Evolutionary conservation across 495 filamentous ascomycete species (phyloP).

Genomic region (Neurospora intermedia): DNA sequence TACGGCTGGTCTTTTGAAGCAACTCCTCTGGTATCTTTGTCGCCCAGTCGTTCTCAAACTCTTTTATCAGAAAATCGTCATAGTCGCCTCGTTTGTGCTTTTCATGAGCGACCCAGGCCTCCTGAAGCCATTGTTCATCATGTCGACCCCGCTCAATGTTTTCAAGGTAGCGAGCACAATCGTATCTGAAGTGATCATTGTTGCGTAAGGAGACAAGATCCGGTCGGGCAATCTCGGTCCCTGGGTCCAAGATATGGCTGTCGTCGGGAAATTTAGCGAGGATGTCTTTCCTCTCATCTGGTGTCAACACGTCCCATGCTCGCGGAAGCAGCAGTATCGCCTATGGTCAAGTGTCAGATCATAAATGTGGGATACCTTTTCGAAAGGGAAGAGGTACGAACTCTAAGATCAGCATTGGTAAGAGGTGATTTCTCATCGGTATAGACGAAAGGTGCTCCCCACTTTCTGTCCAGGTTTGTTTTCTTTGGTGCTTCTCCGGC

Average conservation of each 20-base stretch:
- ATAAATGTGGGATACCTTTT: background rate
- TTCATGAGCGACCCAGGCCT: conserved; percentile 52
- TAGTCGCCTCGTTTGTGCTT: conserved; percentile 57
- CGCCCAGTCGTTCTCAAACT: conserved; percentile 63
- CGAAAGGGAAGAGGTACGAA: conserved; percentile 21
- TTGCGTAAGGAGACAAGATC: conserved; percentile 26
- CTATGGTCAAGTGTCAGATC: conserved; percentile 25
- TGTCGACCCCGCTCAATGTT: conserved; percentile 52
- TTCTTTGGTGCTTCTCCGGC: conserved; percentile 4
- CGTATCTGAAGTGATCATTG: conserved; percentile 35
- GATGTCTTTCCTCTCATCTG: conserved; percentile 45
- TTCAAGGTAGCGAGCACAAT: conserved; percentile 32
- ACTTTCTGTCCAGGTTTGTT: conserved; percentile 16
- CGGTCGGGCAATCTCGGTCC: conserved; percentile 24
- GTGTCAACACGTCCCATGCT: conserved; percentile 48
- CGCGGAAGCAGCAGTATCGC: conserved; percentile 43
- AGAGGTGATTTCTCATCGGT: conserved; percentile 47
- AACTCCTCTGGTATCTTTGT: conserved; percentile 37
- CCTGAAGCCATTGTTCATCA: conserved; percentile 52
- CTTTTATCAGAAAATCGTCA: conserved; percentile 53
- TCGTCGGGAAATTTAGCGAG: conserved; percentile 46
- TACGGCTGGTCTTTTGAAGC: background rate
- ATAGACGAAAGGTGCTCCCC: conserved; percentile 36
- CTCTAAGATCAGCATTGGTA: conserved; percentile 44
- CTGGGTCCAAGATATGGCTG: conserved; percentile 21